Evolutionary conservation across 2,329 filamentous ascomycete species (phyloP).

Genomic region (Chaetomium sp.): DNA sequence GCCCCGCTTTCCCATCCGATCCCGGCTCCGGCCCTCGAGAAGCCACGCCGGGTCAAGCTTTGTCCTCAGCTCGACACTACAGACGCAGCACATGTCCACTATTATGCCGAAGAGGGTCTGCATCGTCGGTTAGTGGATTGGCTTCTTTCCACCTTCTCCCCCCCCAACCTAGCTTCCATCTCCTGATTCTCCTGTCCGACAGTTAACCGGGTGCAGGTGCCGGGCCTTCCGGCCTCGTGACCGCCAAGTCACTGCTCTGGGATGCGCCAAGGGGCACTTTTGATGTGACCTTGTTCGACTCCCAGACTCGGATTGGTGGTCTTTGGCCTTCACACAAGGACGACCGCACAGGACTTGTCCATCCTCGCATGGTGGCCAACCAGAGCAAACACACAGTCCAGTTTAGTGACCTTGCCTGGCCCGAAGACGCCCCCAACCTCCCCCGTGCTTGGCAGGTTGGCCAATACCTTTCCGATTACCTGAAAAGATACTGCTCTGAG

Average conservation of each 20-base stretch:
- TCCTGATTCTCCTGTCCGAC: neutral
- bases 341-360: conserved; percentile 56
- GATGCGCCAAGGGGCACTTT: conserved; percentile 59
- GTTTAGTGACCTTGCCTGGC: conserved; percentile 74
- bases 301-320: conserved; percentile 66
- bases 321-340: conserved; percentile 67
- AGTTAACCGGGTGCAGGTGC: conserved; percentile 53
- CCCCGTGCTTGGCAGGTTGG: conserved; percentile 79
- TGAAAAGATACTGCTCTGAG: conserved; percentile 54
- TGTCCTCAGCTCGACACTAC: neutral
- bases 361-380: conserved; percentile 72
- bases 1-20: conserved; percentile 23
- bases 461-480: conserved; percentile 68
- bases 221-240: conserved; percentile 68
- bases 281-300: conserved; percentile 71
- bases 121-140: conserved; percentile 49
- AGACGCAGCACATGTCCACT: neutral
- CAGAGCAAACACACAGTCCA: conserved; percentile 76
- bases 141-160: neutral
- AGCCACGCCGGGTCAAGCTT: neutral
- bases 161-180: neutral
- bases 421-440: conserved; percentile 61
- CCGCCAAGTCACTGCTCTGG: conserved; percentile 72
- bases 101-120: conserved; percentile 53
- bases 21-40: conserved; percentile 10